A percentile compares a stretch with the other conserved stretches of the same genome.
phyloP scores from a whole-genome alignment of 352 stramenopile species.

The Globisporangium nagaii region DNA sequence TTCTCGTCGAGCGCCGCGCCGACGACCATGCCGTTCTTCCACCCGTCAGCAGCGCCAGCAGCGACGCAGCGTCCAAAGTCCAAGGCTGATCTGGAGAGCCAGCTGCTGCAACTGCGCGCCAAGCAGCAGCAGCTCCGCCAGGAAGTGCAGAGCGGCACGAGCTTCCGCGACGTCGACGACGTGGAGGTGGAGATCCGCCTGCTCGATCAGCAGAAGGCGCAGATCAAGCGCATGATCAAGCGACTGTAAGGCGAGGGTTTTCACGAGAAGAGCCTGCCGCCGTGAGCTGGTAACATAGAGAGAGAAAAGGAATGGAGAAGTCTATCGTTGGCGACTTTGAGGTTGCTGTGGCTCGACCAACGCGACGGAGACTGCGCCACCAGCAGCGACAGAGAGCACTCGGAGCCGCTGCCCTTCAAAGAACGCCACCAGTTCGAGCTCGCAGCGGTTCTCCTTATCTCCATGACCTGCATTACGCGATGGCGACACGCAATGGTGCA shows the following conservation, averaged over 20 bases:
- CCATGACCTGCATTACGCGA: slow-evolving; percentile 44
- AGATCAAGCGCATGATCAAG: slow-evolving; percentile 47
- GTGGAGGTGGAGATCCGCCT: slow-evolving; percentile 43
- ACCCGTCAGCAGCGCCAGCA: slow-evolving; percentile 10
- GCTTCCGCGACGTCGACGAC: slow-evolving; percentile 21
- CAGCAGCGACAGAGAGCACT: slow-evolving; percentile 34
- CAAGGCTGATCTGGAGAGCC: slow-evolving; percentile 36
- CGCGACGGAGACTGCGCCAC: slow-evolving; percentile 64
- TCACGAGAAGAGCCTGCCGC: no score
- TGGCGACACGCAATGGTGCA: not conserved
- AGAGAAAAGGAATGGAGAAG: not conserved
- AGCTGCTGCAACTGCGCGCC: slow-evolving; percentile 28
- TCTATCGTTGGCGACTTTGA: not conserved
- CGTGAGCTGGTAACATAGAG: no score
- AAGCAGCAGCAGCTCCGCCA: slow-evolving; percentile 27
- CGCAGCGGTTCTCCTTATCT: slow-evolving; percentile 31
- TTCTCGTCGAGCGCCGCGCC: slow-evolving; percentile 12
- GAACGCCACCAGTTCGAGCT: slow-evolving; percentile 40
- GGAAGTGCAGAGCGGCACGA: slow-evolving; percentile 10
- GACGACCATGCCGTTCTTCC: slow-evolving; percentile 31
- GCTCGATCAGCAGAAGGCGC: slow-evolving; percentile 49
- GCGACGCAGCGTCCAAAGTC: slow-evolving; percentile 15
- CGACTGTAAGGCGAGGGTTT: slow-evolving; percentile 17
- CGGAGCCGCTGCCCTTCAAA: slow-evolving; percentile 25
- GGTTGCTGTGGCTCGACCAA: slow-evolving; percentile 8